A percentile compares a stretch with the other conserved stretches of the same genome.
phyloP scores from a whole-genome alignment of 306 rosid genomes.

The Ceratonia siliqua region DNA sequence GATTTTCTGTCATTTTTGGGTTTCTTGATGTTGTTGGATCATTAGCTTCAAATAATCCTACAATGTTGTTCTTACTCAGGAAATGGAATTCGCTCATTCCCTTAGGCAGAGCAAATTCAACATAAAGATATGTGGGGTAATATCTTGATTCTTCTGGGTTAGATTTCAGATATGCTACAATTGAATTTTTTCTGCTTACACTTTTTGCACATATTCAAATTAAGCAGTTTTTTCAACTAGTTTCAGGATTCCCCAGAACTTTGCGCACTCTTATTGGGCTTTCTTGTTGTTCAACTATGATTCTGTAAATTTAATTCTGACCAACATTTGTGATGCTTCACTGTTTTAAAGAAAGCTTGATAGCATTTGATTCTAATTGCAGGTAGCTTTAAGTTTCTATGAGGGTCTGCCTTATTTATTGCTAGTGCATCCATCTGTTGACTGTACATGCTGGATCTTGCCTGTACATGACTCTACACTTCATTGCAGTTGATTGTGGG shows the following conservation, averaged over 20 bases:
- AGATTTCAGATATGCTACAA: neutral
- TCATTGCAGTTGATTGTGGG: neutral
- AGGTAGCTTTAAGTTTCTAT: neutral
- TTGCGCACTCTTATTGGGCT: neutral
- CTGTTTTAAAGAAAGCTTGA: neutral
- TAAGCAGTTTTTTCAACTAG: neutral
- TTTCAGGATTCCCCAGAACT: neutral
- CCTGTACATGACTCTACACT: neutral
- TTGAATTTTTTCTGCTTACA: neutral
- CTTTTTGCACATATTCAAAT: neutral
- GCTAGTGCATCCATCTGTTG: neutral
- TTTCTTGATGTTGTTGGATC: slow-evolving; percentile 21
- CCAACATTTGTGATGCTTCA: slow-evolving; percentile 3
- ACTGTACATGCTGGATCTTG: neutral
- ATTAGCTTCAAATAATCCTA: slow-evolving; percentile 19
- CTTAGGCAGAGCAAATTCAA: slow-evolving; percentile 87
- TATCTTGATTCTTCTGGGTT: slow-evolving; percentile 32
- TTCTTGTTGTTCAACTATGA: neutral
- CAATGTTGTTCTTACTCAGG: slow-evolving; percentile 48
- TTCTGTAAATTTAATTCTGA: neutral
- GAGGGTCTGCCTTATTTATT: neutral
- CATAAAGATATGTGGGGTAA: slow-evolving; percentile 95
- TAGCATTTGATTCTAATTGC: neutral
- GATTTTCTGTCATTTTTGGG: neutral
- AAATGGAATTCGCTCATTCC: slow-evolving; percentile 96